A percentile compares a stretch with the other conserved stretches of the same genome.
Conservation (phyloP, 352 stramenopile species). For the Phytophthora pisi region DNA sequence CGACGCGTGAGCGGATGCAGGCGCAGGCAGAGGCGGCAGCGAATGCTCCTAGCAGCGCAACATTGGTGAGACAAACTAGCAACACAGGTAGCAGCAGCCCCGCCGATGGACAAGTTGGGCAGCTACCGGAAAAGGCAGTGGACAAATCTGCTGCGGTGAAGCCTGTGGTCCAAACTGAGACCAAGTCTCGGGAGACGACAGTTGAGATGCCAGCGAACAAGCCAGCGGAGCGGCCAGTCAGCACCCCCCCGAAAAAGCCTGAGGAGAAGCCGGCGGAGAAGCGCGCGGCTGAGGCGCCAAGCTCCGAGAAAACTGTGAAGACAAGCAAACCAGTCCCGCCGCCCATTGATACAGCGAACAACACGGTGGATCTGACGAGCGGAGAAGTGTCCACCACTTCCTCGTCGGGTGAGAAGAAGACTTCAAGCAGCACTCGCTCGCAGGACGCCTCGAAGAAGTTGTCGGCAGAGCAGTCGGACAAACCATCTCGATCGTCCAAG, state of each 20-base stretch:
- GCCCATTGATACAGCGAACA: conserved; percentile 20
- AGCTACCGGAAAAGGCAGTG: conserved; percentile 2
- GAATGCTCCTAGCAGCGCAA: neutral
- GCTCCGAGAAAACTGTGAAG: neutral
- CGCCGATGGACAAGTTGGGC: conserved; percentile 9
- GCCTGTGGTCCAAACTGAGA: conserved; percentile 3
- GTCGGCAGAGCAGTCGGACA: conserved; percentile 7
- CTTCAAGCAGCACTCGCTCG: conserved; percentile 6
- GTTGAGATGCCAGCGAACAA: conserved; percentile 1
- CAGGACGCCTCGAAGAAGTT: conserved; percentile 17
- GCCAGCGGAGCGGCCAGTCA: neutral
- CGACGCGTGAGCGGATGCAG: conserved; percentile 29
- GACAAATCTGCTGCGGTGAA: conserved; percentile 16
- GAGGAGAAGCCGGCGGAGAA: conserved; percentile 16
- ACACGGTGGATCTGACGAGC: conserved; percentile 29
- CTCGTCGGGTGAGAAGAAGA: conserved; percentile 8
- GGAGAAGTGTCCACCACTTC: conserved; percentile 16
- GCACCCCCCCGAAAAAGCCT: conserved; percentile 8
- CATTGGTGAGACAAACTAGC: neutral
- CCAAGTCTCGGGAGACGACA: conserved; percentile 6
- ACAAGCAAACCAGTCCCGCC: conserved; percentile 3
- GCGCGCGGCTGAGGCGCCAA: conserved; percentile 11
- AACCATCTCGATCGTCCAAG: conserved; percentile 10
- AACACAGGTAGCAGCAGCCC: neutral
- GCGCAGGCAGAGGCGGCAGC: conserved; percentile 20